phyloP scores from a whole-genome alignment of 2,329 filamentous ascomycete species.

The Scytalidium lignicola region DNA sequence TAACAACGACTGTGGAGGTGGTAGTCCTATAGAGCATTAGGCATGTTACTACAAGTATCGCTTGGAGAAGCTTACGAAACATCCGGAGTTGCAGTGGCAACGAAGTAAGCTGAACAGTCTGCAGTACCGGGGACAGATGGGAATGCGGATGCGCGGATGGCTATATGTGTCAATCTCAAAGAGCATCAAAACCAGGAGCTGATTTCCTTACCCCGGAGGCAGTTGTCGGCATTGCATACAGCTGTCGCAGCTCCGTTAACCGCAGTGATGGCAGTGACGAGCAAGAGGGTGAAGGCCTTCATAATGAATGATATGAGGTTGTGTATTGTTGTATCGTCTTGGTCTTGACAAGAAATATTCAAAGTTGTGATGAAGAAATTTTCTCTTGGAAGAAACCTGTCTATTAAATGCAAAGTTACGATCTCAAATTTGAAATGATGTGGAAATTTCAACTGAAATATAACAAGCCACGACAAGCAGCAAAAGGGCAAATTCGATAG shows the following conservation, averaged over 20 bases:
- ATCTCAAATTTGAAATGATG: no score
- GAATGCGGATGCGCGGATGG: neutral
- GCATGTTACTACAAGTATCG: no score
- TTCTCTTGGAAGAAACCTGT: no score
- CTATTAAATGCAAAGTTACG: no score
- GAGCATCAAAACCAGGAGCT: neutral
- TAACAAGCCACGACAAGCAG: no score
- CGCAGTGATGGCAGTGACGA: neutral
- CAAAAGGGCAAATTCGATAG: no score
- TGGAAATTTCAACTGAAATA: no score
- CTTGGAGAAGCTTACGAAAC: no score
- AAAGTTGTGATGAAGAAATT: no score
- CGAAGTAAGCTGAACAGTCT: neutral
- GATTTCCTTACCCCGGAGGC: neutral
- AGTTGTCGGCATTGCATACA: neutral
- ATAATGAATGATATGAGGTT: neutral
- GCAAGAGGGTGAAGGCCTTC: neutral
- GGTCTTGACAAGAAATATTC: no score
- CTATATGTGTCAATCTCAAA: neutral
- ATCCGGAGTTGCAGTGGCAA: neutral
- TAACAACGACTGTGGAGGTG: neutral
- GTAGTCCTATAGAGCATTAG: neutral
- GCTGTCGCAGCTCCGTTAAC: neutral
- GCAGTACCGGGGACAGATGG: neutral
- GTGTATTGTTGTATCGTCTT: no score